Conservation (phyloP, 371 early-diverging fungal genomes). For the Dichotomocladium elegans region DNA sequence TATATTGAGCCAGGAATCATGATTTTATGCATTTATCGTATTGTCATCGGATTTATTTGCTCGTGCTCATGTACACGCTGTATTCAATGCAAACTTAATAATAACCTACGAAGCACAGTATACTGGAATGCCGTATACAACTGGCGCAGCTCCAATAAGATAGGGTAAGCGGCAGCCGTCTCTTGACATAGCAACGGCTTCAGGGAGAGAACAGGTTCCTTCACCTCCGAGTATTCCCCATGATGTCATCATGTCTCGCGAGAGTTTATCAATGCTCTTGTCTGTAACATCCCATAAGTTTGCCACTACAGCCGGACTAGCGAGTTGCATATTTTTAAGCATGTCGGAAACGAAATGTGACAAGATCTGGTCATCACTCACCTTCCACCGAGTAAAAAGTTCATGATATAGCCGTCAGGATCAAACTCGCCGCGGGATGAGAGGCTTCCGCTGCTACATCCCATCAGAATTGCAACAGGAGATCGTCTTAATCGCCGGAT, state of each 20-base stretch:
- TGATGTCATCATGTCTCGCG: slow-evolving; percentile 55
- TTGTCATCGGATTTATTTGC: too few relatives aligned
- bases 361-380: slow-evolving; percentile 10
- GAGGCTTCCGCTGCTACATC: slow-evolving; percentile 86
- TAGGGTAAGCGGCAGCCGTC: slow-evolving; percentile 76
- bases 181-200: slow-evolving; percentile 74
- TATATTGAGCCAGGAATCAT: too few relatives aligned
- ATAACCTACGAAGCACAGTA: too few relatives aligned
- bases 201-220: slow-evolving; percentile 50
- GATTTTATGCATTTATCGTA: too few relatives aligned
- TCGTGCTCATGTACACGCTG: too few relatives aligned
- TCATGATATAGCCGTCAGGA: slow-evolving; percentile 73
- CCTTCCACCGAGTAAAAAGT: slow-evolving; percentile 81
- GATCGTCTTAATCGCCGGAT: slow-evolving; percentile 64
- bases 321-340: too few relatives aligned
- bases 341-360: too few relatives aligned
- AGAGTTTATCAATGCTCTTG: slow-evolving; percentile 93
- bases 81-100: too few relatives aligned
- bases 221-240: slow-evolving; percentile 64
- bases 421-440: slow-evolving; percentile 81
- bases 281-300: slow-evolving; percentile 99
- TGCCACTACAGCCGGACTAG: slow-evolving; percentile 84
- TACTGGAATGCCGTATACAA: slow-evolving; percentile 94
- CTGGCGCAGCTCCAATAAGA: slow-evolving; percentile 91
- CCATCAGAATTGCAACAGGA: slow-evolving; percentile 81